phyloP scores from a whole-genome alignment of 2,329 filamentous ascomycete genomes.

The Remersonia thermophila region DNA sequence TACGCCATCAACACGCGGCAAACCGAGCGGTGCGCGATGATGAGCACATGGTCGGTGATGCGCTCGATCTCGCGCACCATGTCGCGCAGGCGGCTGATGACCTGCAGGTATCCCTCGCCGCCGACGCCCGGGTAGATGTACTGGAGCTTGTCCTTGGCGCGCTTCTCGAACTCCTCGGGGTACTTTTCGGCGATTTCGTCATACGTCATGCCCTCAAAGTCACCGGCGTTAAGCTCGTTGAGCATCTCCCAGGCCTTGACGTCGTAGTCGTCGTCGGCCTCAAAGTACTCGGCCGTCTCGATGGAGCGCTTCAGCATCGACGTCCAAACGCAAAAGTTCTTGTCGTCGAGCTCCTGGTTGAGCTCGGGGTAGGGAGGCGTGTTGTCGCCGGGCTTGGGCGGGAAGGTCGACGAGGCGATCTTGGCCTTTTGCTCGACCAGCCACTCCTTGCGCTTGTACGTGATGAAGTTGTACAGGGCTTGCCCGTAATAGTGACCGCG shows the following conservation, averaged over 20 bases:
- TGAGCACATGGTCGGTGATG: constrained; percentile 87
- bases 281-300: constrained; percentile 79
- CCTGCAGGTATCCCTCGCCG: constrained; percentile 90
- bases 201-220: constrained; percentile 92
- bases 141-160: constrained; percentile 75
- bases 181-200: constrained; percentile 71
- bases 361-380: constrained; percentile 91
- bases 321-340: constrained; percentile 97
- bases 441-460: constrained; percentile 68
- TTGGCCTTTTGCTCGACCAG: constrained; percentile 70
- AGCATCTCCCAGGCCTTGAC: constrained; percentile 97
- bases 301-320: constrained; percentile 89
- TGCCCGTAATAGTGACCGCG: constrained; percentile 69
- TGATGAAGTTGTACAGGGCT: constrained; percentile 74
- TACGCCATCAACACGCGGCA: constrained; percentile 90
- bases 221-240: constrained; percentile 86
- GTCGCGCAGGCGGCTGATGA: constrained; percentile 87
- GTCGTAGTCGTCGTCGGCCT: constrained; percentile 84
- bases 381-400: constrained; percentile 80
- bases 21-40: constrained; percentile 86
- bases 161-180: constrained; percentile 69
- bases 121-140: constrained; percentile 95
- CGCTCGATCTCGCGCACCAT: constrained; percentile 96
- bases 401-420: constrained; percentile 64
- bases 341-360: constrained; percentile 55